Evolutionary conservation across 179 eudicot genomes (phyloP).

Genomic region (Gypsophila paniculata): DNA sequence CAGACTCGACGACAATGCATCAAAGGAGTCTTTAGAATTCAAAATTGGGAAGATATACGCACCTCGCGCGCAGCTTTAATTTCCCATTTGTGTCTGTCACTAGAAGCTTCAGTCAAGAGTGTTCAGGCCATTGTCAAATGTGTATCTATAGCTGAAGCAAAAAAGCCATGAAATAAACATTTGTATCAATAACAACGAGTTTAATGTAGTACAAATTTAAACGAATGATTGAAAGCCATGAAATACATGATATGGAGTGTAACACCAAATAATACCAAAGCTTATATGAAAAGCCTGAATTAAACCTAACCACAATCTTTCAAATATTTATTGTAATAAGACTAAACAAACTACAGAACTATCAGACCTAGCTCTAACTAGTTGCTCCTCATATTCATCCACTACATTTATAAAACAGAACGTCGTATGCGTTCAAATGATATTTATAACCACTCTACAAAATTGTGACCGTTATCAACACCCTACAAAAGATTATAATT

Average conservation of each 20-base stretch:
- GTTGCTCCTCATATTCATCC: not conserved
- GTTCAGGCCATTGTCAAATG: not conserved
- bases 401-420: no score
- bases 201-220: no score
- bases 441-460: no score
- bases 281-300: not conserved
- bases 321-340: not conserved
- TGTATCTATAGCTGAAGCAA: not conserved
- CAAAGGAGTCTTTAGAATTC: not conserved
- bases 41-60: not conserved
- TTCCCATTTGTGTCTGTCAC: not conserved
- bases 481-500: no score
- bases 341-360: not conserved
- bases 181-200: not conserved
- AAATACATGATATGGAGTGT: not conserved
- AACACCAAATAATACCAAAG: not conserved
- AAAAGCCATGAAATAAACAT: not conserved
- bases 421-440: no score
- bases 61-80: not conserved
- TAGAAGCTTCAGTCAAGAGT: not conserved
- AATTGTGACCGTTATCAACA: no score
- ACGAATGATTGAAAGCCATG: no score
- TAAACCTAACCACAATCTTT: not conserved
- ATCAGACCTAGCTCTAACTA: slow-evolving; percentile 4
- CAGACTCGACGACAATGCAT: not conserved